These are phyloP conservation scores for Suillus subaureus DNA, from an alignment of 768 basidiomycete species.

Conservation along the genomic window DNA sequence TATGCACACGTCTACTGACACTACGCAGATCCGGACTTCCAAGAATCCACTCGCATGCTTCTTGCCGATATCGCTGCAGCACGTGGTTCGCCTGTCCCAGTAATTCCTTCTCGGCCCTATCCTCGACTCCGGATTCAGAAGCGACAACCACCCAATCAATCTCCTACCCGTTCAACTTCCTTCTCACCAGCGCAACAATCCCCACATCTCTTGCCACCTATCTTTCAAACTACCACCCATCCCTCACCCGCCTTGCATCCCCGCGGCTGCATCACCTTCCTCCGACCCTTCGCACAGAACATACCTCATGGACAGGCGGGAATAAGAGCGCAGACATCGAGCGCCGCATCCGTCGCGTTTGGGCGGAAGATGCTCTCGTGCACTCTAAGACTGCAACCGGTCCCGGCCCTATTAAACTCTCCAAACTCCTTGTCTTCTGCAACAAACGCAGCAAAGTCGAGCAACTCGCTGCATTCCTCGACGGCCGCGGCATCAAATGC, in stretches of 20 bases:
- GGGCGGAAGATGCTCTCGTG: slow-evolving; percentile 62
- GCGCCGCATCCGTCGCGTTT: slow-evolving; percentile 69
- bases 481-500: slow-evolving; percentile 60
- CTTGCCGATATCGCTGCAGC: slow-evolving; percentile 71
- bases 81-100: slow-evolving; percentile 33
- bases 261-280: slow-evolving; percentile 83
- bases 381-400: slow-evolving; percentile 28
- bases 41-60: slow-evolving; percentile 67
- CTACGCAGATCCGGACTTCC: slow-evolving; percentile 75
- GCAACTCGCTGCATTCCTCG: slow-evolving; percentile 59
- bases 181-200: slow-evolving; percentile 87
- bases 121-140: slow-evolving; percentile 11
- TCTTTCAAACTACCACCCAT: slow-evolving; percentile 62
- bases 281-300: slow-evolving; percentile 65
- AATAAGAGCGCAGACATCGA: slow-evolving; percentile 83
- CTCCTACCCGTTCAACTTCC: slow-evolving; percentile 75
- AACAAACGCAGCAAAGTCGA: slow-evolving; percentile 74
- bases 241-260: slow-evolving; percentile 73
- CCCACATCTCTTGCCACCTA: slow-evolving; percentile 73
- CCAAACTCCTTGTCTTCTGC: slow-evolving; percentile 81
- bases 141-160: slow-evolving; percentile 17
- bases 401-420: slow-evolving; percentile 38
- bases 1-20: slow-evolving; percentile 4
- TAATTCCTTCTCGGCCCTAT: slow-evolving; percentile 22
- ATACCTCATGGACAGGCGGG: slow-evolving; percentile 76